Evolutionary conservation across 2,329 filamentous ascomycete genomes (phyloP).

Genomic region (Aspergillus sp.): DNA sequence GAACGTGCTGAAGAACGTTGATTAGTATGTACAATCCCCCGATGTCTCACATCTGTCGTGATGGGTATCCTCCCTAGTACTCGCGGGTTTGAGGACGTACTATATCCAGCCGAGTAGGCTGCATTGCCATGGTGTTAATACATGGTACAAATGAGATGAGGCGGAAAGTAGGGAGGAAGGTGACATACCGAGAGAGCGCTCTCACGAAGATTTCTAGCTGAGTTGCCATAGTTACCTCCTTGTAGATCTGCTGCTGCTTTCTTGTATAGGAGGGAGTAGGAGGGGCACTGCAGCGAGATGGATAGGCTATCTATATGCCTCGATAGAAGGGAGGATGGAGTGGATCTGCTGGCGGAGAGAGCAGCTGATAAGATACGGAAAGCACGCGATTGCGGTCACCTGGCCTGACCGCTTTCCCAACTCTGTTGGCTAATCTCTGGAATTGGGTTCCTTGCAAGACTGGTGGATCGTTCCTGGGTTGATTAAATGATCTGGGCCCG

Average conservation of each 20-base stretch:
- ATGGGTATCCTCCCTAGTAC: not conserved
- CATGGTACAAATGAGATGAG: not conserved
- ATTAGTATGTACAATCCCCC: not conserved
- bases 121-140: conserved; percentile 44
- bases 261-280: not conserved
- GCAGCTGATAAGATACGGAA: conserved; percentile 8
- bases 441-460: not conserved
- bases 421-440: not conserved
- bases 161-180: not conserved
- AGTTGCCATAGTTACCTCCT: conserved; percentile 27
- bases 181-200: conserved; percentile 46
- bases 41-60: not conserved
- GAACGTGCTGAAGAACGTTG: conserved; percentile 49
- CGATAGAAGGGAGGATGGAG: not conserved
- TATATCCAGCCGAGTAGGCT: conserved; percentile 74
- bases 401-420: not conserved
- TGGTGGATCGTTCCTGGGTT: conserved; percentile 22
- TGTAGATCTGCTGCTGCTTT: not conserved
- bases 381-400: conserved; percentile 1
- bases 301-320: not conserved
- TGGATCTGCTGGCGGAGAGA: conserved; percentile 10
- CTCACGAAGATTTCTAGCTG: conserved; percentile 41
- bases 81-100: conserved; percentile 35
- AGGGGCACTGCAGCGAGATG: not conserved
- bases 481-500: conserved; percentile 13